phyloP scores from a whole-genome alignment of 495 filamentous ascomycete species.

The Penicillium atrosanguineum region DNA sequence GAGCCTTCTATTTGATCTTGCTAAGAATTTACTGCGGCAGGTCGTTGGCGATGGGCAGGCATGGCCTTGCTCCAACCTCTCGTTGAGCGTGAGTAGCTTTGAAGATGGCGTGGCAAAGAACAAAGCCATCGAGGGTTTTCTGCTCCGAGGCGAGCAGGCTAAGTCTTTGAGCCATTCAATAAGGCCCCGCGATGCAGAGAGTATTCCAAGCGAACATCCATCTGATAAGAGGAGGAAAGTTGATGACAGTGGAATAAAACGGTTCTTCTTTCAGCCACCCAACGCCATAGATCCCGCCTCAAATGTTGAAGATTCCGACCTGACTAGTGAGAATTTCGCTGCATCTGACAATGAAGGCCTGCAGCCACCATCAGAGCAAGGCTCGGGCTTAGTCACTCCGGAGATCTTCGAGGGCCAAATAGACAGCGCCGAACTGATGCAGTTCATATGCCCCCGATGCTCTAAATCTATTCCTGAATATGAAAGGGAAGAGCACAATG shows the following conservation, averaged over 20 bases:
- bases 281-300: slow-evolving; percentile 4
- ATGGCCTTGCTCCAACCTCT: slow-evolving; percentile 87
- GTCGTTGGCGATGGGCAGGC: slow-evolving; percentile 71
- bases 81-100: slow-evolving; percentile 81
- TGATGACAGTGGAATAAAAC: slow-evolving; percentile 32
- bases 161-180: slow-evolving; percentile 40
- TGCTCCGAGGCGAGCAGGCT: slow-evolving; percentile 75
- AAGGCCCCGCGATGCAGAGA: slow-evolving; percentile 14
- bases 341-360: neutral
- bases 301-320: slow-evolving; percentile 4
- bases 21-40: slow-evolving; percentile 72
- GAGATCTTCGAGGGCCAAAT: neutral
- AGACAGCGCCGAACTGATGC: neutral
- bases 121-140: slow-evolving; percentile 78
- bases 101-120: slow-evolving; percentile 85
- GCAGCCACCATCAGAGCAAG: neutral
- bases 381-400: neutral
- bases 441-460: slow-evolving; percentile 63
- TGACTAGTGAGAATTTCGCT: too few relatives aligned
- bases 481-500: slow-evolving; percentile 73
- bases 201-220: neutral
- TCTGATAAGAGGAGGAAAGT: slow-evolving; percentile 36
- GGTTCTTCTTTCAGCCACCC: slow-evolving; percentile 33
- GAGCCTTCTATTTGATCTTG: slow-evolving; percentile 69
- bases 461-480: slow-evolving; percentile 50